phyloP scores from a whole-genome alignment of 257 asterid genomes.

The Gentiana macrophylla region DNA sequence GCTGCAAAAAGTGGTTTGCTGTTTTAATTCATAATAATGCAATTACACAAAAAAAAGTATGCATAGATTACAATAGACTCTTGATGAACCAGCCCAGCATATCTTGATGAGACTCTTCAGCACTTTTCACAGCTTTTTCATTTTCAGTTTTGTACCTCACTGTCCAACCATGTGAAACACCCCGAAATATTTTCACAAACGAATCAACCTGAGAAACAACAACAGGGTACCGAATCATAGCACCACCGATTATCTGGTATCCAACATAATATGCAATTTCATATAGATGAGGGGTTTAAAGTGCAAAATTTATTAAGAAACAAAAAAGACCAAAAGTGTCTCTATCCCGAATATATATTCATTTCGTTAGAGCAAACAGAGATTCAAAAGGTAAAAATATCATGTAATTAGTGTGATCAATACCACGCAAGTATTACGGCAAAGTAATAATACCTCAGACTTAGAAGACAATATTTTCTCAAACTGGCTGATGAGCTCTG shows the following conservation, averaged over 20 bases:
- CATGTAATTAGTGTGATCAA: too few relatives aligned
- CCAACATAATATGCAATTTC: too few relatives aligned
- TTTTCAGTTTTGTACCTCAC: slow-evolving; percentile 38
- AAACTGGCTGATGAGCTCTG: slow-evolving; percentile 35
- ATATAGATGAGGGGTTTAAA: too few relatives aligned
- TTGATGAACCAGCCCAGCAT: slow-evolving; percentile 40
- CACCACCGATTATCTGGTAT: too few relatives aligned
- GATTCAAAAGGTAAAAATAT: too few relatives aligned
- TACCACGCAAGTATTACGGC: too few relatives aligned
- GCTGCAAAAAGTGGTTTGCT: neutral
- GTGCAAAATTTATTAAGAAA: neutral
- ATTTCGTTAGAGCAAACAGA: neutral
- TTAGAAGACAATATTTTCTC: slow-evolving; percentile 39
- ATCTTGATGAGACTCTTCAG: slow-evolving; percentile 43
- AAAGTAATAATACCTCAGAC: slow-evolving; percentile 28
- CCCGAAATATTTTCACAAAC: slow-evolving; percentile 39
- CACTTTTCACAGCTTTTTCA: slow-evolving; percentile 33
- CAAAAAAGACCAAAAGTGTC: neutral
- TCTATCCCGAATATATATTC: neutral
- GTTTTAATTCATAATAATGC: slow-evolving; percentile 16
- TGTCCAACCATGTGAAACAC: slow-evolving; percentile 49
- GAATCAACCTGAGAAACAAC: slow-evolving; percentile 22
- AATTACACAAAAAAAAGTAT: too few relatives aligned
- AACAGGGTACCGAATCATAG: neutral
- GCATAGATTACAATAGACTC: neutral